Evolutionary conservation across 75 land plant species (phyloP), one percentile per base, ranked within the genome.

Genomic region (Sequoia sempervirens): DNA sequence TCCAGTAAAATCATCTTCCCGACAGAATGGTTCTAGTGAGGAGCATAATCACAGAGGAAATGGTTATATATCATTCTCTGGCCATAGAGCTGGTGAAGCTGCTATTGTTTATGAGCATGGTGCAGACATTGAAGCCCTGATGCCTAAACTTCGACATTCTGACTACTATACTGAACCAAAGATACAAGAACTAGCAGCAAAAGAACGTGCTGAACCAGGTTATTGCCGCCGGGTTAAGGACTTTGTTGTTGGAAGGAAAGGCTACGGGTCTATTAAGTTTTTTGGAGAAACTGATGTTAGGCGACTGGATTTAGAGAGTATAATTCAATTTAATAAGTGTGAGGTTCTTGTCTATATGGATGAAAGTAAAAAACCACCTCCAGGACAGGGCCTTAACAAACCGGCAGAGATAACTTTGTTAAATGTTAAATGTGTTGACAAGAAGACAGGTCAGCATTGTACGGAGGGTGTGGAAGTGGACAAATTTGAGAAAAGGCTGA

Each of bases 271-370:
- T 85, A 89, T 96, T 36, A 96, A 90, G 82, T 94, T 97, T 76
- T 54, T 92, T 15, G 99, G 99, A 30, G 99, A 97, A 86, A 97
- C 98, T 75, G 99, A 97, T 88, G 98, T 97, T 37, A 84, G 98
- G 52, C 82, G 95, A 58, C 94, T 97, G 52, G 99, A 97, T 85
- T 87, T 97, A 14, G 99, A 97, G 86, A 89, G 93, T 4, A 86
- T 97, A 53, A 88, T 97, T 36, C 99, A 96, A 90, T 97, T 97
- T 86, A 96, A 96, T 85, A 92, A 90, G 82, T 91, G 96, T 30
- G 99, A 97, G 84, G 98, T 97, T 61, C 91, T 96, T 36, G 99
- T 97, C 2, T 97, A 96, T 84, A 92, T 92, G 93, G 99, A 97
- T 84, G 99, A 96, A 82, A 93, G 88, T 82, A 94, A 90, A 87